A percentile compares a stretch with the other conserved stretches of the same genome.
phyloP scores from a whole-genome alignment of 495 filamentous ascomycete genomes.

The Ascobolus immersus region DNA sequence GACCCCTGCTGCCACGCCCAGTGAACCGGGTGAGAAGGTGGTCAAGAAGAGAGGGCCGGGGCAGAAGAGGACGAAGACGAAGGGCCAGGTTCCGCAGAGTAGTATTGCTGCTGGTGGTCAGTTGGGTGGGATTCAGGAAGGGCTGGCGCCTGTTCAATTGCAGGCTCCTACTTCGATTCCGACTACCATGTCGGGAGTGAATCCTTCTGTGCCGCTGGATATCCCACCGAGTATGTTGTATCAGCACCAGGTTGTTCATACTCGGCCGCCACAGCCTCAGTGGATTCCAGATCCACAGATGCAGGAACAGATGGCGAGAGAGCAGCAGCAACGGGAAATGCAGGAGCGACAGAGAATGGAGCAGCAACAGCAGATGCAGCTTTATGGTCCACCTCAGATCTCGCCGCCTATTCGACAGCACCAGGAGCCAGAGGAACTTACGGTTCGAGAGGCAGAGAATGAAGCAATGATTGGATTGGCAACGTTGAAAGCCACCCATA shows the following conservation, averaged over 20 bases:
- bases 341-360: constrained; percentile 12
- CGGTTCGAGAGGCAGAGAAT: no score
- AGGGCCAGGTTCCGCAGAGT: constrained; percentile 8
- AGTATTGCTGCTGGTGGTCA: constrained; percentile 1
- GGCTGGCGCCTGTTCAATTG: no score
- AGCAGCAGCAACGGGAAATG: constrained; percentile 11
- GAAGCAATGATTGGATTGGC: no score
- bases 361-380: constrained; percentile 12
- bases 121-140: no score
- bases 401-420: no score
- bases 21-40: constrained; percentile 13
- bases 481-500: no score
- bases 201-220: no score
- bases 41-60: constrained; percentile 4
- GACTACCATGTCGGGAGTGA: constrained; percentile 2
- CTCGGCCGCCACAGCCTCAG: constrained; percentile 14
- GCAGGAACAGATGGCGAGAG: constrained; percentile 30
- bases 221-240: no score
- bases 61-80: constrained; percentile 1
- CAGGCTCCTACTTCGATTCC: not conserved
- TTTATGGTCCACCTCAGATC: no score
- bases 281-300: no score
- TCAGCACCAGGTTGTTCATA: no score
- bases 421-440: no score
- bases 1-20: not conserved